phyloP scores from a whole-genome alignment of 2,329 filamentous ascomycete species.

The Amphichorda felina region DNA sequence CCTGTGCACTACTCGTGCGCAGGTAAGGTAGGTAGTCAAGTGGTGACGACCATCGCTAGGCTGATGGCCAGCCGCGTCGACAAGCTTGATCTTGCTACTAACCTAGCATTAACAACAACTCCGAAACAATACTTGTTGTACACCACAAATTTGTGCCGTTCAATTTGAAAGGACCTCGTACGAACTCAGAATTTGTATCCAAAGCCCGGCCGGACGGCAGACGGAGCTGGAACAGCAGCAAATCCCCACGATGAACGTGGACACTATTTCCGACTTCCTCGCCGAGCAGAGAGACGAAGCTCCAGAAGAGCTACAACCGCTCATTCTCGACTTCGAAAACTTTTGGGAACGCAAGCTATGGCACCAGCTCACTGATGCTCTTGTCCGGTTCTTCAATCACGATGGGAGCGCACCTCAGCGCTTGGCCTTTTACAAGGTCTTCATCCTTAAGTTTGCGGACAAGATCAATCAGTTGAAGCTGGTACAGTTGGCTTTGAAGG shows the following conservation, averaged over 20 bases:
- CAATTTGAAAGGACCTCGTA: background rate
- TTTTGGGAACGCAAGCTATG: conserved; percentile 98
- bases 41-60: conserved; percentile 13
- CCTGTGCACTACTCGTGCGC: background rate
- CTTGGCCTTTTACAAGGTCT: conserved; percentile 83
- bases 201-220: too few relatives aligned
- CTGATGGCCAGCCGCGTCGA: conserved; percentile 25
- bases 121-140: background rate
- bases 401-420: conserved; percentile 73
- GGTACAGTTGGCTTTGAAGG: conserved; percentile 78
- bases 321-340: conserved; percentile 88
- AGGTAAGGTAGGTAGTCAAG: background rate
- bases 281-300: conserved; percentile 79
- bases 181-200: too few relatives aligned
- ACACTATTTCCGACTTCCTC: conserved; percentile 86
- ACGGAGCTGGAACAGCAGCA: too few relatives aligned
- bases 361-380: conserved; percentile 90
- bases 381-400: conserved; percentile 80
- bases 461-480: conserved; percentile 99
- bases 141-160: background rate
- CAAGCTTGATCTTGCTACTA: conserved; percentile 1
- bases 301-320: conserved; percentile 75
- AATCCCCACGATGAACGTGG: conserved; percentile 56
- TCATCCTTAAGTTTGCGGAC: conserved; percentile 91
- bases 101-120: background rate